Percentiles rank a stretch among this genome's conserved stretches.
Evolutionary conservation across 1,284 basidiomycete genomes (phyloP).

Genomic region (Ustilago nuda): DNA sequence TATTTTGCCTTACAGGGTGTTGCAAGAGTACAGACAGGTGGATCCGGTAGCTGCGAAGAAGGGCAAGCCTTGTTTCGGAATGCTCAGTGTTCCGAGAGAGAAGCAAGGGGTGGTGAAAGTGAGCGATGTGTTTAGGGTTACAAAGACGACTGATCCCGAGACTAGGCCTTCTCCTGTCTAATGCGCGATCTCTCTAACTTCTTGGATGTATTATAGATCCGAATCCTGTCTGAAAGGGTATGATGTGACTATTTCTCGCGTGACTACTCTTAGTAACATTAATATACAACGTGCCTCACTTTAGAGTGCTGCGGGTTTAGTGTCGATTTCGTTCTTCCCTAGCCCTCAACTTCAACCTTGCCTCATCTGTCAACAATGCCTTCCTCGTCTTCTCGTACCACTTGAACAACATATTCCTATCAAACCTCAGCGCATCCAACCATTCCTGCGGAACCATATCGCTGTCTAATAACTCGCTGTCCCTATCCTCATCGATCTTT

Average conservation of each 20-base stretch:
- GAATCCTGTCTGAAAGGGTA: slow-evolving; percentile 1
- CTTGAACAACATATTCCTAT: slow-evolving; percentile 39
- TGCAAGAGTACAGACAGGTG: slow-evolving; percentile 60
- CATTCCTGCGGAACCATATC: slow-evolving; percentile 37
- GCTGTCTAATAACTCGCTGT: slow-evolving; percentile 35
- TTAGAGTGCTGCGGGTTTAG: background rate
- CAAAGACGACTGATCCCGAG: slow-evolving; percentile 48
- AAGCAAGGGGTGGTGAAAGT: slow-evolving; percentile 46
- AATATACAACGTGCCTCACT: background rate
- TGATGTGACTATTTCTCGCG: background rate
- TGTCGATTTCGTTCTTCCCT: slow-evolving; percentile 30
- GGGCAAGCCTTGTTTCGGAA: slow-evolving; percentile 62
- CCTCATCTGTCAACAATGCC: slow-evolving; percentile 33
- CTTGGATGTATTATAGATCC: background rate
- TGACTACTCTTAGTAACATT: background rate
- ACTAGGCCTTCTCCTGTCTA: slow-evolving; percentile 33
- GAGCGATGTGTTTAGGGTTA: slow-evolving; percentile 51
- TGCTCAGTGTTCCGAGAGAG: slow-evolving; percentile 50
- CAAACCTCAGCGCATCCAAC: slow-evolving; percentile 43
- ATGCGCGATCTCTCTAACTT: background rate
- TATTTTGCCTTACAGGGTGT: slow-evolving; percentile 52
- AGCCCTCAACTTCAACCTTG: slow-evolving; percentile 21
- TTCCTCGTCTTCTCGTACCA: slow-evolving; percentile 52
- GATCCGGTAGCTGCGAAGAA: slow-evolving; percentile 39
- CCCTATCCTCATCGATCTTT: slow-evolving; percentile 59